Evolutionary conservation across 352 stramenopile genomes (phyloP), one percentile per base, ranked within the genome.

Genomic region (Pythium grandisporangium): DNA sequence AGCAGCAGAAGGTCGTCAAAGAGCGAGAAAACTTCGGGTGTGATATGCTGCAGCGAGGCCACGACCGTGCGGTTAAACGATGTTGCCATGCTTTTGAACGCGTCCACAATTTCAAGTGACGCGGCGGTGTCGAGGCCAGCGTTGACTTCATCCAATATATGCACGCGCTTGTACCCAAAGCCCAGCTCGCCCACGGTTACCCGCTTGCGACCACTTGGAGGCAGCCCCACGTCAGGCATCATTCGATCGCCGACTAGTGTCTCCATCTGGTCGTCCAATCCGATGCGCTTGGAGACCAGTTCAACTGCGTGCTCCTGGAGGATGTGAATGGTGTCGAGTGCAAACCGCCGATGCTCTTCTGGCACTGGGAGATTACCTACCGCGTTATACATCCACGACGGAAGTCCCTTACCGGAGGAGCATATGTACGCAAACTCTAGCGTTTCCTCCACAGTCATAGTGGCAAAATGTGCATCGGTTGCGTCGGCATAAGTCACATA

Each of bases 101-200:
- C 61, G 35, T 88, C 79, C 42, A 84, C 75, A 45, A 98, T 97
- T 38, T 97, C 84, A 49, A 66, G 90, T 3, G 85, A 90, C 8
- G 81, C 88, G 4, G 73, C 58, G 27, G 62, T 56, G 60, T 97
- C 84, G 20, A 97, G 66, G 3, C 85, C 85, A 17, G 80, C 95
- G 49, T 62, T 84, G 45, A 97, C 92, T 55, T 90, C 71, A 51
- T 97, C 86, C 26, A 70, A 55, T 21, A 84, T 76, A n/a, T 75
- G 41, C 5, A 94, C 63, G 20, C 51, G 58, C 39, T 61, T 58
- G 14, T 53, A 33, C 10, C 58, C 53, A 36, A 80, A 65, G 8
- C 81, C 55, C 63, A 97, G 95, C 63, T 78, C 61, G 30, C 63
- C 66, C 5, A 60, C 46, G 8, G 65, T 80, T 29, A 78, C 38